A percentile compares a stretch with the other conserved stretches of the same genome.
These are phyloP conservation scores for Alternaria rosae DNA, from an alignment of 2,329 filamentous ascomycete genomes.

Conservation along the genomic window DNA sequence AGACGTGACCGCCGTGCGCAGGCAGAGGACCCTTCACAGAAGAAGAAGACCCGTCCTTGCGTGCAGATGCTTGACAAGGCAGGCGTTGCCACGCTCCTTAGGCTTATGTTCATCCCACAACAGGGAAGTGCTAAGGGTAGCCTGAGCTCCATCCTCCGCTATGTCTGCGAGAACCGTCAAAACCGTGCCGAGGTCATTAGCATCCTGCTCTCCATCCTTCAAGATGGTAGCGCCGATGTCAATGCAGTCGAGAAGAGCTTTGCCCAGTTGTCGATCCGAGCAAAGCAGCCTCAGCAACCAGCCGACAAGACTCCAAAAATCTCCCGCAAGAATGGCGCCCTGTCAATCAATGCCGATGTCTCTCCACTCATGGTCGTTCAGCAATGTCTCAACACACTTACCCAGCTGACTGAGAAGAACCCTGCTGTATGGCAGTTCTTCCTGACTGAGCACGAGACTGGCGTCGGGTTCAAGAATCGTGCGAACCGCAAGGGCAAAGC, in stretches of 20 bases:
- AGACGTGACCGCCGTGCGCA: slow-evolving; percentile 48
- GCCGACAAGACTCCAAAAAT: slow-evolving; percentile 82
- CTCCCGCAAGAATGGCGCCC: slow-evolving; percentile 75
- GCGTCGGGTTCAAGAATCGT: slow-evolving; percentile 77
- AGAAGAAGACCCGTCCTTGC: slow-evolving; percentile 77
- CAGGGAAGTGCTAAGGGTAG: slow-evolving; percentile 84
- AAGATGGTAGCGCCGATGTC: slow-evolving; percentile 93
- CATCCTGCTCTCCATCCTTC: slow-evolving; percentile 88
- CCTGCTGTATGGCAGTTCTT: slow-evolving; percentile 90
- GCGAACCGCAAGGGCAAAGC: slow-evolving; percentile 84
- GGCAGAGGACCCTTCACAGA: slow-evolving; percentile 58
- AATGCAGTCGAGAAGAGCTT: slow-evolving; percentile 95
- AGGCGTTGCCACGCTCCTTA: slow-evolving; percentile 91
- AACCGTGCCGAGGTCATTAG: slow-evolving; percentile 94
- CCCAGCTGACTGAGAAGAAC: slow-evolving; percentile 84
- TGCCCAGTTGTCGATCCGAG: slow-evolving; percentile 87
- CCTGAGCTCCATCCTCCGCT: slow-evolving; percentile 85
- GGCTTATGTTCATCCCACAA: slow-evolving; percentile 98
- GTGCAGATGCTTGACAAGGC: slow-evolving; percentile 98
- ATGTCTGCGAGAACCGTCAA: slow-evolving; percentile 95
- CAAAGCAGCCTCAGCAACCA: slow-evolving; percentile 72
- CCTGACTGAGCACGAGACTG: slow-evolving; percentile 89
- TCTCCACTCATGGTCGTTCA: slow-evolving; percentile 95
- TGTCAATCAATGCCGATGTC: slow-evolving; percentile 77
- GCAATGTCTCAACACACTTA: slow-evolving; percentile 87